Percentiles rank a stretch among this genome's conserved stretches.
These are phyloP conservation scores for Saturnispora silvae DNA, from an alignment of 805 yeast species.

Conservation along the genomic window DNA sequence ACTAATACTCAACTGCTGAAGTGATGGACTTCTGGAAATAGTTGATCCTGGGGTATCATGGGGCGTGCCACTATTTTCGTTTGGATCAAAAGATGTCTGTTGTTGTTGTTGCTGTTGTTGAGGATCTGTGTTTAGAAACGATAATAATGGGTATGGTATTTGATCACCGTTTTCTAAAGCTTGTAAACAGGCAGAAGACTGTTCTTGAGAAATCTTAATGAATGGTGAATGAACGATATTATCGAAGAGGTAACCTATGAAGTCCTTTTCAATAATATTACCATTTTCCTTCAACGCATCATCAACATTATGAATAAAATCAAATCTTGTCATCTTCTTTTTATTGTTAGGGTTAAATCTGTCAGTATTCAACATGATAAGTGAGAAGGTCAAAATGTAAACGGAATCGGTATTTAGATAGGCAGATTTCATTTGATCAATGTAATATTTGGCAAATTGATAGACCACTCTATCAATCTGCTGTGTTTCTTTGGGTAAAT, in stretches of 20 bases:
- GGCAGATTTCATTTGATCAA: constrained; percentile 29
- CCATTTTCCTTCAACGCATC: constrained; percentile 19
- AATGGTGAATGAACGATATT: constrained; percentile 55
- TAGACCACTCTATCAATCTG: constrained; percentile 63
- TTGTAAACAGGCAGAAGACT: constrained; percentile 15
- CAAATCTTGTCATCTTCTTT: constrained; percentile 54
- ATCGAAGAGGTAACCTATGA: constrained; percentile 51
- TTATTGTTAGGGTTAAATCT: constrained; percentile 57
- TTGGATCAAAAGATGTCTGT: neutral
- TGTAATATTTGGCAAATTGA: constrained; percentile 45
- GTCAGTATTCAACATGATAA: constrained; percentile 68
- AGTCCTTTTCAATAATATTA: constrained; percentile 29
- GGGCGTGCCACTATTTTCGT: neutral
- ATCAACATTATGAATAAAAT: constrained; percentile 38
- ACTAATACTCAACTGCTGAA: constrained; percentile 2
- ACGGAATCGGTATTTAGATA: constrained; percentile 40
- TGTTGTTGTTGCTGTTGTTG: constrained; percentile 6
- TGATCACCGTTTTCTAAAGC: constrained; percentile 11
- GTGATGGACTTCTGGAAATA: constrained; percentile 3
- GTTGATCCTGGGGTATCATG: neutral
- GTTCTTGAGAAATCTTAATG: constrained; percentile 27
- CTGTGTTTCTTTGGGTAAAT: constrained; percentile 63
- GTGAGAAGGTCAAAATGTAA: constrained; percentile 51
- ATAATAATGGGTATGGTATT: constrained; percentile 23
- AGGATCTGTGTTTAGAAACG: constrained; percentile 12